A percentile compares a stretch with the other conserved stretches of the same genome.
phyloP scores from a whole-genome alignment of 345 rosid genomes.

The thale cress (Arabidopsis thaliana) region DNA sequence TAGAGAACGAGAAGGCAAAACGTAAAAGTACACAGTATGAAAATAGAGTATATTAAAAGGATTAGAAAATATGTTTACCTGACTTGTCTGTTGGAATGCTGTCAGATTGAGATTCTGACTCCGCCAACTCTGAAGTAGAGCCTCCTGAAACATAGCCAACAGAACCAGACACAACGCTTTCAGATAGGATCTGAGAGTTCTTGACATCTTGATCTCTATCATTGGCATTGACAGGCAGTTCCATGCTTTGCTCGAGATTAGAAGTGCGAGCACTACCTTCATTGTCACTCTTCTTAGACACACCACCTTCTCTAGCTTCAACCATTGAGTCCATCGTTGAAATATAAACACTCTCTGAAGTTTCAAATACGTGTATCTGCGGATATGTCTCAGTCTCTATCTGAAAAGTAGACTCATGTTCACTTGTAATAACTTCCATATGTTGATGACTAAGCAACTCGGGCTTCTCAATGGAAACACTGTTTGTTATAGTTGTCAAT shows the following conservation, averaged over 20 bases:
- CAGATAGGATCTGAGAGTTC: conserved; percentile 36
- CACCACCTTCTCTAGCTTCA: conserved; percentile 39
- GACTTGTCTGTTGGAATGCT: conserved; percentile 42
- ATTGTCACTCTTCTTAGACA: conserved; percentile 37
- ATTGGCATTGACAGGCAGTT: conserved; percentile 44
- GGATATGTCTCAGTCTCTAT: conserved; percentile 30
- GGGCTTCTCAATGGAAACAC: conserved; percentile 35
- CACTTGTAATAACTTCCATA: conserved; percentile 33
- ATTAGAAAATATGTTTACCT: conserved; percentile 50
- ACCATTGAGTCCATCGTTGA: conserved; percentile 34
- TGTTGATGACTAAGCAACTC: conserved; percentile 36
- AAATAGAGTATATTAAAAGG: conserved; percentile 15
- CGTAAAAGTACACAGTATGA: neutral
- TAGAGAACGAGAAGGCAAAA: conserved; percentile 11
- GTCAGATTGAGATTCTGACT: conserved; percentile 46
- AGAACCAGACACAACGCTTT: conserved; percentile 38
- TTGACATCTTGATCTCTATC: conserved; percentile 33
- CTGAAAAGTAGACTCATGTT: conserved; percentile 42
- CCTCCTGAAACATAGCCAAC: conserved; percentile 35
- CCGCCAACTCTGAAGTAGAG: conserved; percentile 43
- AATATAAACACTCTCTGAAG: conserved; percentile 37
- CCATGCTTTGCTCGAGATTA: conserved; percentile 42
- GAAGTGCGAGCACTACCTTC: conserved; percentile 36
- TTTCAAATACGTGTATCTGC: conserved; percentile 37
- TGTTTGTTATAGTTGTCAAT: conserved; percentile 22